phyloP scores from a whole-genome alignment of 2,329 filamentous ascomycete genomes.

The Polytolypa hystricis region DNA sequence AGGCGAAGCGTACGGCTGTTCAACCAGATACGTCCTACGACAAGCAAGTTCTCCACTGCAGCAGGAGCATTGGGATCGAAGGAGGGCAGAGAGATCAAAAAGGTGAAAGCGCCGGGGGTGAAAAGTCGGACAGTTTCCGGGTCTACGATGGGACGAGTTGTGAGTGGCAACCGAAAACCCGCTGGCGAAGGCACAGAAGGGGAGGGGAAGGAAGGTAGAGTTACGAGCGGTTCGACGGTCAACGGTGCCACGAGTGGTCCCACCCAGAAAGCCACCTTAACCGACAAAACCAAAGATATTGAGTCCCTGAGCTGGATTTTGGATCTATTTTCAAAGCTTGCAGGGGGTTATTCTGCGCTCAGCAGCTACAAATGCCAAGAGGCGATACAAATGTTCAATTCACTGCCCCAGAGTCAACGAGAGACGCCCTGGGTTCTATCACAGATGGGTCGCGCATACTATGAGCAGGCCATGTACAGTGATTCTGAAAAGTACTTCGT shows the following conservation, averaged over 20 bases:
- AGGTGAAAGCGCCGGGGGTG: conserved; percentile 63
- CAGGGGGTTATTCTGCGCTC: conserved; percentile 65
- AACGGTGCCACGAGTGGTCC: conserved; percentile 16
- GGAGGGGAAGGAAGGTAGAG: conserved; percentile 51
- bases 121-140: conserved; percentile 55
- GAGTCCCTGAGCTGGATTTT: conserved; percentile 68
- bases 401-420: conserved; percentile 61
- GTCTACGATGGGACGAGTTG: conserved; percentile 70
- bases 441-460: conserved; percentile 80
- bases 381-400: conserved; percentile 61
- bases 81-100: conserved; percentile 66
- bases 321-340: conserved; percentile 72
- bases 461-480: conserved; percentile 75
- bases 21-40: conserved; percentile 56
- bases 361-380: conserved; percentile 69
- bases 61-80: conserved; percentile 47
- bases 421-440: conserved; percentile 91
- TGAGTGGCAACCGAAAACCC: conserved; percentile 81
- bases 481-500: conserved; percentile 82
- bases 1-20: conserved; percentile 64
- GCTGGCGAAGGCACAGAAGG: conserved; percentile 55
- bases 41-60: conserved; percentile 50
- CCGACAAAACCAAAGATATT: conserved; percentile 54
- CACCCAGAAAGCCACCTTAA: conserved; percentile 21
- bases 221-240: conserved; percentile 22